Percentiles rank a stretch among this genome's conserved stretches.
Evolutionary conservation across 2,329 filamentous ascomycete species (phyloP).

Genomic region (Juglanconis oblonga): DNA sequence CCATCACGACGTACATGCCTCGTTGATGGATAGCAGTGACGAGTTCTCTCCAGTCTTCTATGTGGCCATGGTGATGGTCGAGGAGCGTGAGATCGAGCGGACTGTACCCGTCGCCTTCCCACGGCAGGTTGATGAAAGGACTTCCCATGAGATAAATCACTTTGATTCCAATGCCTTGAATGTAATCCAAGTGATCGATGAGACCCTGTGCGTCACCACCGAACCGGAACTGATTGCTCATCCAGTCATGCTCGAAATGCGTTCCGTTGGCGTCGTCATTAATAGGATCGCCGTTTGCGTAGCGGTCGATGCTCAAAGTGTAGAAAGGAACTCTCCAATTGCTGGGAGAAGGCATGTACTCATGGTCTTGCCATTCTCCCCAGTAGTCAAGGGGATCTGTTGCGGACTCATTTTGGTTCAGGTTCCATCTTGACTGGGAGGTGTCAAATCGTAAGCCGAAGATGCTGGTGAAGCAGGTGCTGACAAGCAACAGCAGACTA

Average conservation of each 20-base stretch:
- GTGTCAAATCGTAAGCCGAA: conserved; percentile 1
- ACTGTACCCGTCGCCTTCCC: conserved; percentile 55
- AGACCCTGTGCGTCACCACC: conserved; percentile 56
- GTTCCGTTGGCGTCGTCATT: conserved; percentile 62
- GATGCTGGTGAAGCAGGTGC: too few species aligned
- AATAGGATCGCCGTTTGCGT: conserved; percentile 59
- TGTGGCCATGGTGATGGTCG: conserved; percentile 60
- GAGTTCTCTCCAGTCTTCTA: conserved; percentile 53
- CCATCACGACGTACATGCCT: conserved; percentile 66
- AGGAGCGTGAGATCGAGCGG: conserved; percentile 59
- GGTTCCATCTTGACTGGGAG: conserved; percentile 12
- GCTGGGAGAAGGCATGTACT: conserved; percentile 9
- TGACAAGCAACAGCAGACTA: too few species aligned
- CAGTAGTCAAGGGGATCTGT: conserved; percentile 12
- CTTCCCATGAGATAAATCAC: conserved; percentile 59
- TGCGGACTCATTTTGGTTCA: conserved; percentile 12
- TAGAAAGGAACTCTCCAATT: conserved; percentile 34
- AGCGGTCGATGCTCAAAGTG: conserved; percentile 59
- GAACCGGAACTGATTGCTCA: conserved; percentile 59
- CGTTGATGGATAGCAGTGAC: conserved; percentile 57
- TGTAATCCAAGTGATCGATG: conserved; percentile 56
- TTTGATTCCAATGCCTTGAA: conserved; percentile 60
- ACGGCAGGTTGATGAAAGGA: conserved; percentile 59
- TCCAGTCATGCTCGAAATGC: conserved; percentile 54
- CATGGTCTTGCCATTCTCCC: conserved; percentile 16